These are phyloP conservation scores for Pythium graminicola DNA, from an alignment of 352 stramenopile genomes.

Conservation along the genomic window DNA sequence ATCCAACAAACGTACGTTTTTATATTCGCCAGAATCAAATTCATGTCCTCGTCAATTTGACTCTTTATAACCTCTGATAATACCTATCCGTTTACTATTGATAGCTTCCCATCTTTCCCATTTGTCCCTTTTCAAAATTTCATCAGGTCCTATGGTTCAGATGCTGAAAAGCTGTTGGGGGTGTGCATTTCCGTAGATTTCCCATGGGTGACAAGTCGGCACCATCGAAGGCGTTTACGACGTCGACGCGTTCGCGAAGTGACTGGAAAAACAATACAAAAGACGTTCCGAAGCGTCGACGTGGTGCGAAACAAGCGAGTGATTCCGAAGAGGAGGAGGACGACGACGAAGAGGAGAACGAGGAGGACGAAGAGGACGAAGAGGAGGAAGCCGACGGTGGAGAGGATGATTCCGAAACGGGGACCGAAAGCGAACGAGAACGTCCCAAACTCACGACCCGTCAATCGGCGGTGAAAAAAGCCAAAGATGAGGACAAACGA, in stretches of 20 bases:
- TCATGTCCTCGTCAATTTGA: no score
- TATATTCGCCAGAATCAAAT: no score
- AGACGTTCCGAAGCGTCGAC: slow-evolving; percentile 1
- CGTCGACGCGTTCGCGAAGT: slow-evolving; percentile 26
- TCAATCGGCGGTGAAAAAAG: slow-evolving; percentile 1
- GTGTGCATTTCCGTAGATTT: slow-evolving; percentile 2
- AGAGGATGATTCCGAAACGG: slow-evolving; percentile 14
- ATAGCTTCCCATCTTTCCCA: no score
- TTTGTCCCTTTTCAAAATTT: no score
- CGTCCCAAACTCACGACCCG: background rate
- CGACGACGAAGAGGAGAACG: slow-evolving; percentile 4
- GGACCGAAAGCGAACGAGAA: slow-evolving; percentile 15
- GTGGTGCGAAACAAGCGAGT: slow-evolving; percentile 10
- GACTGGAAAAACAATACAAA: slow-evolving; percentile 20
- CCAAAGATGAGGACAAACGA: slow-evolving; percentile 14
- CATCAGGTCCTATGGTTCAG: no score
- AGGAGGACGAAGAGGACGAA: slow-evolving; percentile 14
- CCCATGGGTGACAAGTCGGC: slow-evolving; percentile 14
- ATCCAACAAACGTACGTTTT: no score
- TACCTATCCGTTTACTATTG: no score
- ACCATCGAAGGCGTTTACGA: slow-evolving; percentile 26
- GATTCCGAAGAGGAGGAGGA: slow-evolving; percentile 19
- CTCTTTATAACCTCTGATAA: no score
- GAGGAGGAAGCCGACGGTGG: slow-evolving; percentile 4
- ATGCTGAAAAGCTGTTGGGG: no score